Evolutionary conservation across 2,329 filamentous ascomycete species (phyloP).

Genomic region (Aspergillus calidoustus): DNA sequence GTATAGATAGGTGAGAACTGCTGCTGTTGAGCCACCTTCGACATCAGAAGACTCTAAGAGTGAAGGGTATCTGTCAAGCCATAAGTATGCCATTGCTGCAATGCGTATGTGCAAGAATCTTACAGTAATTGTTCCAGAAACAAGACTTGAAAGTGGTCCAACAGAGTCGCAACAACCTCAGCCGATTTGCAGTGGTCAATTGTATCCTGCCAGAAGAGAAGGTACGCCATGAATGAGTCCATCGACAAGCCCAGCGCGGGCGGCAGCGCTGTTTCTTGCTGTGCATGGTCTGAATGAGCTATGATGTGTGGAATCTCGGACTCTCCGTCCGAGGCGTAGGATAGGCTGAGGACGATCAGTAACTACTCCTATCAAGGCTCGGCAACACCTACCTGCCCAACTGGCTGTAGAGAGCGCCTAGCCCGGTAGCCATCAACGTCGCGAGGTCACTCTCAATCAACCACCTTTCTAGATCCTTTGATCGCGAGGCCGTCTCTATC

Average conservation of each 20-base stretch:
- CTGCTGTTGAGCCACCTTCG: constrained; percentile 94
- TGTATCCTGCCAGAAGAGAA: constrained; percentile 98
- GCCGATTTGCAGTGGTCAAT: constrained; percentile 91
- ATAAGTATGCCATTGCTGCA: constrained; percentile 8
- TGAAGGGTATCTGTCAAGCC: constrained; percentile 77
- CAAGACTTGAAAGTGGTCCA: constrained; percentile 96
- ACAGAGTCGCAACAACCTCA: constrained; percentile 87
- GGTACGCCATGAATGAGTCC: constrained; percentile 90
- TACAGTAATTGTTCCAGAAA: constrained; percentile 93
- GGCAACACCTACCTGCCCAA: constrained; percentile 58
- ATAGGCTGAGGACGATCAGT: constrained; percentile 61
- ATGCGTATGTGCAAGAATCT: constrained; percentile 37
- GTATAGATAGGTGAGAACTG: constrained; percentile 89
- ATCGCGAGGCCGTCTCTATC: constrained; percentile 88
- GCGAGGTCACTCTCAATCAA: constrained; percentile 96
- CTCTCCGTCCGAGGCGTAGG: constrained; percentile 70
- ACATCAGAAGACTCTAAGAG: constrained; percentile 95
- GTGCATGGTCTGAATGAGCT: constrained; percentile 85
- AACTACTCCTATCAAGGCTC: neutral
- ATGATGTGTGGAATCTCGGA: constrained; percentile 77
- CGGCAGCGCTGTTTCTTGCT: constrained; percentile 72
- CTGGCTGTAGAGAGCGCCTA: constrained; percentile 78
- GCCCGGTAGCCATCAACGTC: constrained; percentile 93
- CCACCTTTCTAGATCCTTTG: constrained; percentile 85
- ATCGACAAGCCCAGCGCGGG: constrained; percentile 85